Percentiles rank a stretch among this genome's conserved stretches.
These are phyloP conservation scores for Amanita pseudoporphyria DNA, from an alignment of 768 basidiomycete species.

Conservation along the genomic window DNA sequence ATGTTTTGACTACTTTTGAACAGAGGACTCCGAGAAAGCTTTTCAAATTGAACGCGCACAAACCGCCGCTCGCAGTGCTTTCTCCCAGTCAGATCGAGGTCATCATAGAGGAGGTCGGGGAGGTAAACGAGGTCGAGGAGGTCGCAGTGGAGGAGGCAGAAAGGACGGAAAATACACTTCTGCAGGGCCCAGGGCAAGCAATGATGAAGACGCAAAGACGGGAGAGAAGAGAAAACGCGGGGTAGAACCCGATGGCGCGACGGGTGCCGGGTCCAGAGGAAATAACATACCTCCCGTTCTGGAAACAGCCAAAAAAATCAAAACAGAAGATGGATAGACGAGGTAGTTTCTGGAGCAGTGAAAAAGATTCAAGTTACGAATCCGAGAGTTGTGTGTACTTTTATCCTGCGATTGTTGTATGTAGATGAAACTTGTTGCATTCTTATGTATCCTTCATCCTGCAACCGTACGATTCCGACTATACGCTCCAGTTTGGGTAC, in stretches of 20 bases:
- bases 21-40: slow-evolving; percentile 63
- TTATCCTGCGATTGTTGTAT: no score
- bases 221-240: slow-evolving; percentile 75
- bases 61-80: slow-evolving; percentile 47
- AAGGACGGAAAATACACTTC: slow-evolving; percentile 34
- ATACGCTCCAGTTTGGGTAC: no score
- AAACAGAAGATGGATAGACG: slow-evolving; percentile 26
- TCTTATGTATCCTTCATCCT: no score
- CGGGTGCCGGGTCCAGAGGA: slow-evolving; percentile 57
- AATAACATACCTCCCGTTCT: slow-evolving; percentile 45
- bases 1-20: slow-evolving; percentile 1
- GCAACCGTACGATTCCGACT: no score
- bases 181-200: slow-evolving; percentile 26
- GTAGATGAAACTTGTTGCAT: no score
- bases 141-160: slow-evolving; percentile 35
- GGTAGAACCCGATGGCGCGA: slow-evolving; percentile 71
- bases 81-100: slow-evolving; percentile 21
- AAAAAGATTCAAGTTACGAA: no score
- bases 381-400: no score
- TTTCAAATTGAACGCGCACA: slow-evolving; percentile 73
- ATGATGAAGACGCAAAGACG: slow-evolving; percentile 31
- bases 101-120: slow-evolving; percentile 12
- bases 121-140: slow-evolving; percentile 22
- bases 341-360: not conserved
- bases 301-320: slow-evolving; percentile 35